phyloP scores from a whole-genome alignment of 805 yeast species.

The Wickerhamiella galacta region DNA sequence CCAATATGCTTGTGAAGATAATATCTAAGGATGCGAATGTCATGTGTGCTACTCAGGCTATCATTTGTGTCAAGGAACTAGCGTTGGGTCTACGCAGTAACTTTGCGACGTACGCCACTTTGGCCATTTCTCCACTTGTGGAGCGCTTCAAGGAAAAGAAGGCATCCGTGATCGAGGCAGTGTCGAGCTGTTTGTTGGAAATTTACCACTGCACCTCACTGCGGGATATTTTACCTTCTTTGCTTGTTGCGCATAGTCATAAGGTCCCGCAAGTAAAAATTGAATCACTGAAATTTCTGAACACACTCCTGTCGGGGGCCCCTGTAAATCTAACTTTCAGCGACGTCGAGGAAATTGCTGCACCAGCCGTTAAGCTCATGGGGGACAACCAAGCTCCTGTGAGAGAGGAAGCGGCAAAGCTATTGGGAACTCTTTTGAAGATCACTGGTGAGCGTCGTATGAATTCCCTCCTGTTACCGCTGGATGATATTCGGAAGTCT shows the following conservation, averaged over 20 bases:
- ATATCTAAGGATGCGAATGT: conserved; percentile 70
- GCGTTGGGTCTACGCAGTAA: conserved; percentile 42
- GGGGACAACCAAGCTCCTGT: conserved; percentile 74
- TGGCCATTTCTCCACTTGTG: conserved; percentile 43
- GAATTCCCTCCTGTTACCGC: conserved; percentile 39
- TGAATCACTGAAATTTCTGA: conserved; percentile 49
- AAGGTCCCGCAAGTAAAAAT: conserved; percentile 72
- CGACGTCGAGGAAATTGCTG: conserved; percentile 44
- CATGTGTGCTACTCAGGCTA: conserved; percentile 67
- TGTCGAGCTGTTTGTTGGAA: conserved; percentile 49
- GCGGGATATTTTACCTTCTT: conserved; percentile 41
- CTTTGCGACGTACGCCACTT: conserved; percentile 37
- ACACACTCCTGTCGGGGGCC: conserved; percentile 42
- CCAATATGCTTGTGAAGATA: conserved; percentile 48
- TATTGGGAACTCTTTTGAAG: conserved; percentile 68
- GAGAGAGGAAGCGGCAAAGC: conserved; percentile 58
- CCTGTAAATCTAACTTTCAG: conserved; percentile 30
- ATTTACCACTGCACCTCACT: conserved; percentile 37
- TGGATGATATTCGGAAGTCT: conserved; percentile 59
- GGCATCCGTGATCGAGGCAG: conserved; percentile 53
- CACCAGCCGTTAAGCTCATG: conserved; percentile 41
- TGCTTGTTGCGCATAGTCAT: conserved; percentile 43
- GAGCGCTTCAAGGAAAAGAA: conserved; percentile 86
- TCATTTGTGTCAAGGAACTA: conserved; percentile 42
- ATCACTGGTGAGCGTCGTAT: conserved; percentile 62